Base-by-base conservation (phyloP, 495 filamentous ascomycete species). In the Friedmanniomyces simplex region DNA sequence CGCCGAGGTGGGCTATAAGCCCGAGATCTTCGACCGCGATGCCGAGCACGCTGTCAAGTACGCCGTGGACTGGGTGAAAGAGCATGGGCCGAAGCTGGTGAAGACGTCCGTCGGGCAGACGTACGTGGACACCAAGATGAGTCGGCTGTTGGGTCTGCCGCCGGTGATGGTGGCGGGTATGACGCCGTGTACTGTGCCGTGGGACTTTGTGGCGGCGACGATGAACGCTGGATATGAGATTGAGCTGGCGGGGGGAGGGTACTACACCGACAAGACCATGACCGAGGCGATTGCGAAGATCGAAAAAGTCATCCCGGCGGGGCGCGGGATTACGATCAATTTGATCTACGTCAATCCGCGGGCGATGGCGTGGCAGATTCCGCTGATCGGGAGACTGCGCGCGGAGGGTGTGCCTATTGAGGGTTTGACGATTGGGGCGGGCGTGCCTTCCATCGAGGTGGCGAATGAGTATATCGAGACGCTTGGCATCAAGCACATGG, bases 81-180 rank as follows among this genome's bases (percentile, higher is more conserved):
- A 96, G 68, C 85, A 93, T 68, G 89, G 93, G 18, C 93, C 93
- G 2, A 83, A 82, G 50, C 79, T 98, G 42, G 82, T 91, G 62
- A 89, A 87, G 74, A 96, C 88, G 21, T 89, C 89, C 7, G 78
- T 77, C 48, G 93, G 93, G 22, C 80, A 85, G 66, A 94, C 86
- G 0, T 95, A 86, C 56, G 93, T 98, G 26, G 90, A 96, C 72
- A 98, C 93, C 42, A 96, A 95, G 79, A 96, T 98, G 88, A 96
- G 89, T 73, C 78, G 91, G 63, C 75, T 96, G 21, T 76, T 97
- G 34, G 91, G 93, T 36, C 77, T 95, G 16, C 90, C 93, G 13
- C 93, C 86, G 0, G 75, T 97, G 50, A 87, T 96, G 83, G 89
- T 96, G 14, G 88, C 91, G 34, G 91, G 90, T 65, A 97, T 97